Base-by-base conservation (phyloP, 768 basidiomycete genomes). In the Clavulina sp. region DNA sequence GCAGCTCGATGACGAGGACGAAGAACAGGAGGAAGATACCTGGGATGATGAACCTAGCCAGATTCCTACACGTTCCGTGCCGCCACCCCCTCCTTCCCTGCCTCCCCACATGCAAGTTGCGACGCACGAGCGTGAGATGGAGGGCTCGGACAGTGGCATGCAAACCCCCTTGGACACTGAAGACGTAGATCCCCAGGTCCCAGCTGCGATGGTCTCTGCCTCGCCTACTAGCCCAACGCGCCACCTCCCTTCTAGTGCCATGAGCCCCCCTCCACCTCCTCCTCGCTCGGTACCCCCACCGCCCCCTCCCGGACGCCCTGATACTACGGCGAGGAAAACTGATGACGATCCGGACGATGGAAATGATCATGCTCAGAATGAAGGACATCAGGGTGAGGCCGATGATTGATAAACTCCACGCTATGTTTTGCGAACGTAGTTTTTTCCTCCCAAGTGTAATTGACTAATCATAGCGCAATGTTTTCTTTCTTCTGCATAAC, bases 141-240 rank as follows among this genome's bases (percentile, higher is more conserved):
- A 16, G 24, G 43, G 24, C 7, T 26, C 26, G 16, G 48, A 34
- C 7, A 33, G 23, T 9, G 43, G n/a, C n/a, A n/a, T n/a, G n/a
- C n/a, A n/a, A n/a, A n/a, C n/a, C n/a, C n/a, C n/a, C n/a, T n/a
- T n/a, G n/a, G n/a, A n/a, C n/a, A n/a, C n/a, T n/a, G n/a, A n/a
- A n/a, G n/a, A n/a, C n/a, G n/a, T n/a, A n/a, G n/a, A n/a, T n/a
- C n/a, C n/a, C n/a, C n/a, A n/a, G n/a, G n/a, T n/a, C n/a, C n/a
- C n/a, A n/a, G n/a, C n/a, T n/a, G n/a, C n/a, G n/a, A n/a, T n/a
- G n/a, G n/a, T n/a, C n/a, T n/a, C n/a, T n/a, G n/a, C n/a, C n/a
- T n/a, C n/a, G n/a, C n/a, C n/a, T n/a, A n/a, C n/a, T 54, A 57
- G 23, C 57, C 57, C 29, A 57, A 56, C 46, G 57, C 55, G 38